These are phyloP conservation scores for Euphorbia lathyris DNA, from an alignment of 345 rosid genomes.

Conservation along the genomic window DNA sequence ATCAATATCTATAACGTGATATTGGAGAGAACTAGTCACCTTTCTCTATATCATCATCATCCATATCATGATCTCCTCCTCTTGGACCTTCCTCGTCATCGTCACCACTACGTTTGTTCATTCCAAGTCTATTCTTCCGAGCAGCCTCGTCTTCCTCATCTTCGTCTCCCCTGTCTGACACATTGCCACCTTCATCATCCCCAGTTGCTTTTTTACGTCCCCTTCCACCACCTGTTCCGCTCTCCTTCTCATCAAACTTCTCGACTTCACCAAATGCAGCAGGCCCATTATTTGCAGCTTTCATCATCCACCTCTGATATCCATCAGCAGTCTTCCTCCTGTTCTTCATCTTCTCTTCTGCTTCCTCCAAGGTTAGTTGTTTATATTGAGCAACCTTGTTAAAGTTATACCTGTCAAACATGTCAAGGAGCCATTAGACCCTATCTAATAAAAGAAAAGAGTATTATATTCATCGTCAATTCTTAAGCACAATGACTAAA, in stretches of 20 bases:
- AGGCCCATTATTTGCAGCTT: constrained; percentile 87
- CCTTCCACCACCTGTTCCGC: constrained; percentile 47
- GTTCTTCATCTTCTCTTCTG: constrained; percentile 95
- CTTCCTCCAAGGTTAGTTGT: constrained; percentile 96
- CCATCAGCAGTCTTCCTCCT: constrained; percentile 97
- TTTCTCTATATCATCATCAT: constrained; percentile 92
- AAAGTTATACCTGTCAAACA: constrained; percentile 21
- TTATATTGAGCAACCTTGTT: constrained; percentile 91
- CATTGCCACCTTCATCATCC: constrained; percentile 84
- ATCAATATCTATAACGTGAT: not conserved
- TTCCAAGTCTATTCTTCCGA: constrained; percentile 86
- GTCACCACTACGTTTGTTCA: constrained; percentile 59
- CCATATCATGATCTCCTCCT: constrained; percentile 91
- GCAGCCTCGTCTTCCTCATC: constrained; percentile 91
- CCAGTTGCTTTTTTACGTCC: constrained; percentile 74
- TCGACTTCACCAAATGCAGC: constrained; percentile 94
- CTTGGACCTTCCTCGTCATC: constrained; percentile 93
- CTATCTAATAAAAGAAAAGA: not conserved
- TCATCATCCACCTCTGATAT: constrained; percentile 98
- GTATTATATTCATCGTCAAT: not conserved
- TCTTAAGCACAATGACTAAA: not conserved
- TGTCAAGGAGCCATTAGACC: constrained; percentile 7
- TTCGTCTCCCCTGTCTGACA: constrained; percentile 85
- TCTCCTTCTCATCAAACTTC: constrained; percentile 68
- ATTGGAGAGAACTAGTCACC: constrained; percentile 41